Conservation (phyloP, 2,329 filamentous ascomycete species). For the Botrytis cinerea region DNA sequence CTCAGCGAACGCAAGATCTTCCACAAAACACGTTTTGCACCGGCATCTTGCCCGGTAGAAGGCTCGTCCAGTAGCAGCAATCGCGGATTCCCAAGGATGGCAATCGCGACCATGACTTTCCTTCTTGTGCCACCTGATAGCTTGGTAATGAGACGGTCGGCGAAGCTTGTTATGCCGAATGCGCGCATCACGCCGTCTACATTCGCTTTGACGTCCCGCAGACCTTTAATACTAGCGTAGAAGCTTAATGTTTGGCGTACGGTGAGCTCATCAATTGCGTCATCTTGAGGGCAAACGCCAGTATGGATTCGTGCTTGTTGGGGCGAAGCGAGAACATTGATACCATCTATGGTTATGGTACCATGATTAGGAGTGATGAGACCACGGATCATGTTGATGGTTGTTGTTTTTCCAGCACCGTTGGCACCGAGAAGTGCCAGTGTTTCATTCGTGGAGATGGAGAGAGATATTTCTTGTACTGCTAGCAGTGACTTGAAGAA, state of each 20-base stretch:
- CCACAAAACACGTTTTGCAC: conserved; percentile 43
- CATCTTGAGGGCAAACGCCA: conserved; percentile 44
- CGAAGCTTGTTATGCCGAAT: conserved; percentile 38
- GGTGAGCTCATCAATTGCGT: conserved; percentile 42
- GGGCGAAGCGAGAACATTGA: conserved; percentile 48
- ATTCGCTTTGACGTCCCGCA: conserved; percentile 39
- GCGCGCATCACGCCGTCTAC: conserved; percentile 39
- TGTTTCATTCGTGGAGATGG: conserved; percentile 59
- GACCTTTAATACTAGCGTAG: conserved; percentile 41
- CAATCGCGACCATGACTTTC: conserved; percentile 42
- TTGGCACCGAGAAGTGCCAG: conserved; percentile 67
- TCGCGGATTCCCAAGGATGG: conserved; percentile 39
- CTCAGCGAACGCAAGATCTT: conserved; percentile 39
- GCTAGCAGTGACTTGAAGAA: conserved; percentile 42
- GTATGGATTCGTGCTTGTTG: conserved; percentile 32
- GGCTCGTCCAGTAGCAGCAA: conserved; percentile 43
- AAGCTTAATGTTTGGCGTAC: conserved; percentile 41
- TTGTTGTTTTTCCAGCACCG: conserved; percentile 66
- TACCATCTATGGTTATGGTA: conserved; percentile 61
- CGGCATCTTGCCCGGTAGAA: conserved; percentile 42
- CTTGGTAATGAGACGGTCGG: conserved; percentile 35
- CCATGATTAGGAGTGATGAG: conserved; percentile 59
- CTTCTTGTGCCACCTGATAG: conserved; percentile 41
- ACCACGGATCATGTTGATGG: conserved; percentile 65
- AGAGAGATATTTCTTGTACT: conserved; percentile 65